These are phyloP conservation scores for Ophiostoma ips DNA, from an alignment of 2,329 filamentous ascomycete species.

Conservation along the genomic window DNA sequence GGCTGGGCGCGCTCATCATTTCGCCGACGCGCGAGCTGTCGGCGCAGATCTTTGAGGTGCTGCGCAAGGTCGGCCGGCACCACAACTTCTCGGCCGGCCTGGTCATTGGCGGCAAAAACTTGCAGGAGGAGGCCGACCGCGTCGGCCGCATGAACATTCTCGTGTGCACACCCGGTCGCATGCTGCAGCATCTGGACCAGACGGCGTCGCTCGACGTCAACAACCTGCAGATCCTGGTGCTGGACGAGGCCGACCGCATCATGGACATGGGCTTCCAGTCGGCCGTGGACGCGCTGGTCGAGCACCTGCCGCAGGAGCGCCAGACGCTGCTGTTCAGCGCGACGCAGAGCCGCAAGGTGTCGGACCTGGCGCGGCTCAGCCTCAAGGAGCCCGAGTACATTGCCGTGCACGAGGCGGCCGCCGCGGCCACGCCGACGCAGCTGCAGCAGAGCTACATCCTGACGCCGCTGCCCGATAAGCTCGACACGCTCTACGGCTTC, in stretches of 20 bases:
- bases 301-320: conserved; percentile 71
- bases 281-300: conserved; percentile 81
- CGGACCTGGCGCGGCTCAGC: conserved; percentile 77
- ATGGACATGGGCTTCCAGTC: conserved; percentile 95
- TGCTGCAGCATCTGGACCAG: conserved; percentile 91
- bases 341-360: conserved; percentile 89
- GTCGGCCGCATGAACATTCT: conserved; percentile 90
- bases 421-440: conserved; percentile 64
- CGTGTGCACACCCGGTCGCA: conserved; percentile 86
- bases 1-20: conserved; percentile 81
- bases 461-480: conserved; percentile 72
- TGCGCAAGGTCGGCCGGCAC: conserved; percentile 77
- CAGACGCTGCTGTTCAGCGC: conserved; percentile 94
- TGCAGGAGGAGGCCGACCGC: conserved; percentile 76
- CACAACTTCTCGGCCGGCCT: conserved; percentile 86
- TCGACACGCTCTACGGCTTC: conserved; percentile 87
- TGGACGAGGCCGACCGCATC: conserved; percentile 93
- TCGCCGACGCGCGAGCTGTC: conserved; percentile 90
- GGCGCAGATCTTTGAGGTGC: conserved; percentile 90
- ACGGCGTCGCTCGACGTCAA: conserved; percentile 81
- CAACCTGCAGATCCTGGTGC: conserved; percentile 79
- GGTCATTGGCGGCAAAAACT: conserved; percentile 82
- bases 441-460: conserved; percentile 87
- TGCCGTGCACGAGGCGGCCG: conserved; percentile 74
- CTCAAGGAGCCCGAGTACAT: conserved; percentile 89